Evolutionary conservation across 306 rosid species (phyloP).

Genomic region (Prinsepia uniflora): DNA sequence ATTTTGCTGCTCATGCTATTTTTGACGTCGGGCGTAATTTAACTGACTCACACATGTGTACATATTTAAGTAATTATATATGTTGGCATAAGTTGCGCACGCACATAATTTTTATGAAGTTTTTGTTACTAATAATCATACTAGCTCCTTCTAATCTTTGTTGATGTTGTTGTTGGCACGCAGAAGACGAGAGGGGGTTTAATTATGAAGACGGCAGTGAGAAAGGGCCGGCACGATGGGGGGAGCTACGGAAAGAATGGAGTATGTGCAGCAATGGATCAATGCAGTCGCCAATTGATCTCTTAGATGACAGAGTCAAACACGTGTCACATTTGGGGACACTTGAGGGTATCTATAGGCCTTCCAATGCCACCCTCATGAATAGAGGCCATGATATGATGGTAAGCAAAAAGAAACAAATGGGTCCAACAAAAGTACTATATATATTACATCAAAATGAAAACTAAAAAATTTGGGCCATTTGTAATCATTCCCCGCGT

Average conservation of each 20-base stretch:
- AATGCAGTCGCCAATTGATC: slow-evolving; percentile 76
- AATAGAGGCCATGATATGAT: slow-evolving; percentile 74
- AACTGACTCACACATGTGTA: too few species aligned
- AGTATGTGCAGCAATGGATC: slow-evolving; percentile 42
- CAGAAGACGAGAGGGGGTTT: slow-evolving; percentile 62
- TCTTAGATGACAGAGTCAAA: slow-evolving; percentile 43
- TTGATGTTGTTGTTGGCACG: not conserved
- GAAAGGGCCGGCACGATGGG: slow-evolving; percentile 67
- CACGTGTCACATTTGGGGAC: slow-evolving; percentile 31
- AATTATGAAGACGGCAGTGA: slow-evolving; percentile 32
- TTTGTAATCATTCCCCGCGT: too few species aligned
- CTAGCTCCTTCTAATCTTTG: not conserved
- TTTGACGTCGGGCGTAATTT: too few species aligned
- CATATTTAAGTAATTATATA: too few species aligned
- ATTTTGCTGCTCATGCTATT: too few species aligned
- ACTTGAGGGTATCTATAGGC: slow-evolving; percentile 34
- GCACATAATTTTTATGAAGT: not conserved
- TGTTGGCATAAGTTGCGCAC: too few species aligned
- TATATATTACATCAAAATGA: too few species aligned
- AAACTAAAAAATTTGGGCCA: too few species aligned
- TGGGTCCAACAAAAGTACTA: too few species aligned
- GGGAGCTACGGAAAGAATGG: slow-evolving; percentile 56
- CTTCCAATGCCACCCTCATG: slow-evolving; percentile 54
- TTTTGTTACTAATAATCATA: not conserved
- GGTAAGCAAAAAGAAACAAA: slow-evolving; percentile 35